Conservation (phyloP, 441 rosid species). For the Mallotus japonicus region DNA sequence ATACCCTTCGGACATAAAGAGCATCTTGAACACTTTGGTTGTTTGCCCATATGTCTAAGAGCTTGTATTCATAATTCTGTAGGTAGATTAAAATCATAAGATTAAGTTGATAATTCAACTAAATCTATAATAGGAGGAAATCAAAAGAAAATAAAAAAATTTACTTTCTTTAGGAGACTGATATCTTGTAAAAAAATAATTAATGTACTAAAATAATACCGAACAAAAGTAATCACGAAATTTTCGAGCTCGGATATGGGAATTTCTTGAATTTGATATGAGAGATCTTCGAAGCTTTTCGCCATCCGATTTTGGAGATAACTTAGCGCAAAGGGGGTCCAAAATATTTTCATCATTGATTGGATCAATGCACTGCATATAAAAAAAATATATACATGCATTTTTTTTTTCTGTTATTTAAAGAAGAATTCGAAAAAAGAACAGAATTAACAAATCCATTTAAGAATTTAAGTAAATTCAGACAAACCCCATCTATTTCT, state of each 20-base stretch:
- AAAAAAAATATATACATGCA: not conserved
- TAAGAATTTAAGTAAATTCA: not conserved
- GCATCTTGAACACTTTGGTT: slow-evolving; percentile 28
- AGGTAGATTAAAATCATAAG: not conserved
- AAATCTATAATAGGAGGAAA: not conserved
- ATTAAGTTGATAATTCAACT: too few relatives aligned
- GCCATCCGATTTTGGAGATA: slow-evolving; percentile 25
- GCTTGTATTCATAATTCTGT: slow-evolving; percentile 27
- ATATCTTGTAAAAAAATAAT: too few relatives aligned
- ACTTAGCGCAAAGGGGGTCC: slow-evolving; percentile 24
- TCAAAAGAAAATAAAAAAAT: too few relatives aligned
- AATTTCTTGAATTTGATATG: slow-evolving; percentile 9
- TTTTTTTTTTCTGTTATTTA: too few relatives aligned
- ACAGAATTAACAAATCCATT: not conserved
- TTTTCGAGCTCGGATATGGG: slow-evolving; percentile 8
- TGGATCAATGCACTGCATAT: slow-evolving; percentile 18
- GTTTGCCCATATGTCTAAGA: slow-evolving; percentile 33
- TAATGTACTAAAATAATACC: slow-evolving; percentile 9
- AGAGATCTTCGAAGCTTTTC: slow-evolving; percentile 23
- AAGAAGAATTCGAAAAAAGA: too few relatives aligned
- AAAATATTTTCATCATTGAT: slow-evolving; percentile 24
- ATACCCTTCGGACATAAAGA: slow-evolving; percentile 33
- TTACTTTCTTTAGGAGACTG: too few relatives aligned
- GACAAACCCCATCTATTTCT: slow-evolving; percentile 18
- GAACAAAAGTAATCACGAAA: slow-evolving; percentile 27